phyloP scores from a whole-genome alignment of 75 land plant genomes.

The Selaginella moellendorffii region DNA sequence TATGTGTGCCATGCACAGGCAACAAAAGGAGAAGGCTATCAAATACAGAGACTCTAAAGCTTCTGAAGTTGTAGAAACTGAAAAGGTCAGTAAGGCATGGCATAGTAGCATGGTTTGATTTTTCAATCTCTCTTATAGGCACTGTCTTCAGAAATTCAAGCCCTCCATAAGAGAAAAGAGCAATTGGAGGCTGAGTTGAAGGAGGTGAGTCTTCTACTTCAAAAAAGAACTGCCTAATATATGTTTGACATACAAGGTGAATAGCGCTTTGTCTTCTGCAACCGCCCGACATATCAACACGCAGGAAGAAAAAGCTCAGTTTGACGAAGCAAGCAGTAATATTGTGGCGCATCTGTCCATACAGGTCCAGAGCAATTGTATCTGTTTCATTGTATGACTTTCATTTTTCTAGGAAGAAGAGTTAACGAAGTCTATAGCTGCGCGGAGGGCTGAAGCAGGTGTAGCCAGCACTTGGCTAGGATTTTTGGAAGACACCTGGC shows the following conservation, averaged over 20 bases:
- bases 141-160: constrained; percentile 38
- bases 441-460: constrained; percentile 41
- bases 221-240: not conserved
- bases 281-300: constrained; percentile 49
- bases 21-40: constrained; percentile 65
- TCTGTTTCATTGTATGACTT: not conserved
- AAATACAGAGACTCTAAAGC: constrained; percentile 48
- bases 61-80: constrained; percentile 51
- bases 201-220: constrained; percentile 29
- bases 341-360: constrained; percentile 42
- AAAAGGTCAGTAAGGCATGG: constrained; percentile 37
- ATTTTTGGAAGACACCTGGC: constrained; percentile 79
- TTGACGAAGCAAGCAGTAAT: constrained; percentile 69
- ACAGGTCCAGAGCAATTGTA: constrained; percentile 28
- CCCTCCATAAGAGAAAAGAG: constrained; percentile 37
- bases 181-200: constrained; percentile 63
- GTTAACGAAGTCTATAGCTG: constrained; percentile 35
- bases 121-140: constrained; percentile 25
- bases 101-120: not conserved
- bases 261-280: constrained; percentile 35
- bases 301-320: constrained; percentile 74
- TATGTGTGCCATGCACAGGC: constrained; percentile 24
- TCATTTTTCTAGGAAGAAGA: constrained; percentile 58
- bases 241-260: constrained; percentile 33
- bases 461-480: constrained; percentile 52